These are phyloP conservation scores for Talaromyces piceae DNA, from an alignment of 2,329 filamentous ascomycete genomes.

Conservation along the genomic window DNA sequence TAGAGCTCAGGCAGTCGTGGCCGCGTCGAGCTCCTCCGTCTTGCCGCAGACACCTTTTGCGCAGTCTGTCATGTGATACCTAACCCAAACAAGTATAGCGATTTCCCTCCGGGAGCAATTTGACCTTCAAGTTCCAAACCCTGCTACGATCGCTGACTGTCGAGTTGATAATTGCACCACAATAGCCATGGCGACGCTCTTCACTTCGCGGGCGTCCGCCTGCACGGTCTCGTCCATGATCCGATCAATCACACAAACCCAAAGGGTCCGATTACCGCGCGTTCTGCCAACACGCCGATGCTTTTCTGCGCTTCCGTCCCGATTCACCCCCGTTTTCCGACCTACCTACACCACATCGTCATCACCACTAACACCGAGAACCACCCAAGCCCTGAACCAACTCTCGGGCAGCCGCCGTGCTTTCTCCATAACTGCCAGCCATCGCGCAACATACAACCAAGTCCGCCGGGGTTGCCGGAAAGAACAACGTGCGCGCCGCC, in stretches of 20 bases:
- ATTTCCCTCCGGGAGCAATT: no score
- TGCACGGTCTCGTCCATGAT: slow-evolving; percentile 1
- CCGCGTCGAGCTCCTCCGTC: slow-evolving; percentile 31
- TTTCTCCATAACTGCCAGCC: slow-evolving; percentile 19
- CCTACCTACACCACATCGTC: slow-evolving; percentile 13
- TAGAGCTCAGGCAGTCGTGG: slow-evolving; percentile 12
- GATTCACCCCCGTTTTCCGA: not conserved
- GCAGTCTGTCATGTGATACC: slow-evolving; percentile 16
- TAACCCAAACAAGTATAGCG: no score
- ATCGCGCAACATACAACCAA: slow-evolving; percentile 63
- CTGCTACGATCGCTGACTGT: no score
- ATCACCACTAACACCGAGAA: slow-evolving; percentile 17
- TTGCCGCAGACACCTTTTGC: slow-evolving; percentile 17
- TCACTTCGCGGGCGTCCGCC: slow-evolving; percentile 9
- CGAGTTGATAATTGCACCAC: no score
- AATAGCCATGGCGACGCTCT: slow-evolving; percentile 4
- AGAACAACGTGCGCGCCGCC: slow-evolving; percentile 72
- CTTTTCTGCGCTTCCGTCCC: not conserved
- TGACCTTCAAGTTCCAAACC: no score
- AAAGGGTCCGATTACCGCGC: not conserved
- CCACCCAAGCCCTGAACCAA: slow-evolving; percentile 17
- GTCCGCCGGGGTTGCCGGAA: slow-evolving; percentile 69
- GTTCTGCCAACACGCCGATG: not conserved
- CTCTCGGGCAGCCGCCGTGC: not conserved
- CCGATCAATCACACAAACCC: slow-evolving; percentile 2